Percentiles rank a stretch among this genome's conserved stretches.
Evolutionary conservation across 805 yeast species (phyloP).

Genomic region (Starmerella apicola): DNA sequence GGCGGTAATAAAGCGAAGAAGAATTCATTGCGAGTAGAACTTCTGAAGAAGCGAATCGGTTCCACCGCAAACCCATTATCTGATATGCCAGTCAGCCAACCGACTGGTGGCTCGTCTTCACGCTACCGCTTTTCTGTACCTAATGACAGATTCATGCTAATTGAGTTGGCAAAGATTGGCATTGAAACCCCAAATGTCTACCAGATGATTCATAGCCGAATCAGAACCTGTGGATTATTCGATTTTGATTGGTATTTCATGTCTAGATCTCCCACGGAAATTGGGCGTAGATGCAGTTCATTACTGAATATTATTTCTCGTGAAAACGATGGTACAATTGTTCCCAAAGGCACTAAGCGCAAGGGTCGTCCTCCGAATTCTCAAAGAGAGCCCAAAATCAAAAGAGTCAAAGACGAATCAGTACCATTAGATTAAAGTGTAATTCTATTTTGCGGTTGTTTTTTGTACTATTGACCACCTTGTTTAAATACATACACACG

Average conservation of each 20-base stretch:
- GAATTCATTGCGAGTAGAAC: conserved; percentile 57
- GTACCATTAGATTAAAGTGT: neutral
- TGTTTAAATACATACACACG: too few relatives aligned
- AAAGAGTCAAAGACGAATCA: conserved; percentile 3
- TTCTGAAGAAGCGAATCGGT: conserved; percentile 61
- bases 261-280: conserved; percentile 63
- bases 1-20: conserved; percentile 74
- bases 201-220: conserved; percentile 61
- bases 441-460: neutral
- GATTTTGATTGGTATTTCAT: conserved; percentile 79
- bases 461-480: neutral
- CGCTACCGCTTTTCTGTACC: conserved; percentile 60
- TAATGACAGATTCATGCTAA: conserved; percentile 76
- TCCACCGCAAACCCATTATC: conserved; percentile 62
- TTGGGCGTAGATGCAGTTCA: conserved; percentile 72
- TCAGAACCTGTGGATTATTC: conserved; percentile 59
- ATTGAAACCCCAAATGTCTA: conserved; percentile 62
- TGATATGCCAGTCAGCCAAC: conserved; percentile 42
- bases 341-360: conserved; percentile 17
- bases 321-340: conserved; percentile 41
- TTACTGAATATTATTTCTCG: conserved; percentile 60
- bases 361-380: conserved; percentile 16
- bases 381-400: neutral
- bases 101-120: conserved; percentile 17
- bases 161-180: conserved; percentile 67